Base-by-base conservation (phyloP, 768 basidiomycete genomes). In the Kwoniella dendrophila region DNA sequence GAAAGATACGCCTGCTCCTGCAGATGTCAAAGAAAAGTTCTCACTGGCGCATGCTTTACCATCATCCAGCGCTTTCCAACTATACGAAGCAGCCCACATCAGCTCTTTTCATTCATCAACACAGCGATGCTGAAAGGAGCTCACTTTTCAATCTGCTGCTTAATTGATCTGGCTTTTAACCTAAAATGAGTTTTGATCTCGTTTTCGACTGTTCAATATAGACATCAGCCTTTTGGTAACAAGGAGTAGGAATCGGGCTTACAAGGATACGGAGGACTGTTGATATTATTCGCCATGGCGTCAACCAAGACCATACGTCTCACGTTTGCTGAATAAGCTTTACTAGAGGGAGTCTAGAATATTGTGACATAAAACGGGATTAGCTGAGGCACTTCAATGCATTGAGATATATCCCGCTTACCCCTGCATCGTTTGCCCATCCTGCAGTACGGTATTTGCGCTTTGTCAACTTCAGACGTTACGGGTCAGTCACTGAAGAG, bases 101-200 rank as follows among this genome's bases (percentile, higher is more conserved):
- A 47, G 7, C 29, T 41, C 2, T 8, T 27, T 11, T 24, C 20
- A 14, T 14, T 38, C 29, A 22, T 20, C 34, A 29, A 44, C 40
- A 5, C 22, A 14, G 47, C 2, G 40, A 34, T 16, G 24, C 18
- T 34, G 32, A 40, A 27, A 6, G 10, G 24, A n/a, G 90, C 81
- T 90, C 90, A 96, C 59, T 85, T 82, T 68, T 92, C 88, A 43
- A 97, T 81, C 78, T 94, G 92, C 24, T 83, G 75, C 22, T 80
- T 78, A 61, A 97, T 85, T 2, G 84, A 83, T 50, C 81, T 82
- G 0, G 90, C 86, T 73, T 97, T 97, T 60, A 96, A 80, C 18
- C 89, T 84, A 82, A 92, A 97, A 79, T 97, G 94, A 0, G 92
- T 94, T 33, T 85, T 87, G 72, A 97, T 88, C 58, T 95, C 85